These are phyloP conservation scores for Cucurbita argyrosperma DNA, from an alignment of 306 rosid species.

Conservation along the genomic window DNA sequence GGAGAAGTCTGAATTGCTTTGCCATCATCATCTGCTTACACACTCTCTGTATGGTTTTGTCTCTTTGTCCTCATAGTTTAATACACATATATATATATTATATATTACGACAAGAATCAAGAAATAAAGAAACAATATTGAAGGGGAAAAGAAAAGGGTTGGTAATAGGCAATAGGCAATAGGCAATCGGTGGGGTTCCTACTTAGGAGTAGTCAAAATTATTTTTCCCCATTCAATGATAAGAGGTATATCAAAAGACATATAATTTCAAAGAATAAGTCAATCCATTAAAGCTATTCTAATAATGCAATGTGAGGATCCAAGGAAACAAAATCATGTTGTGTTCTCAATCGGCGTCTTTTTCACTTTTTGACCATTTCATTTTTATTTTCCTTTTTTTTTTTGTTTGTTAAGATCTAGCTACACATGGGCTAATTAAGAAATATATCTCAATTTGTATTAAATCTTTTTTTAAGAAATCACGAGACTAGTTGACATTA, in stretches of 20 bases:
- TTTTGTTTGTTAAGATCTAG: too few species aligned
- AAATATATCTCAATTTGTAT: too few species aligned
- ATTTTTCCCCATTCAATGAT: background rate
- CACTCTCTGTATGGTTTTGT: background rate
- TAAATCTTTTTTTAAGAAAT: too few species aligned
- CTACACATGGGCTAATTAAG: too few species aligned
- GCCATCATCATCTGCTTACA: conserved; percentile 14
- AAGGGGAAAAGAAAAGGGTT: too few species aligned
- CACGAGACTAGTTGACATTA: too few species aligned
- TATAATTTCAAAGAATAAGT: conserved; percentile 5
- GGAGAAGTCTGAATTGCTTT: conserved; percentile 31
- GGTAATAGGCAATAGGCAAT: too few species aligned
- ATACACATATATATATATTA: too few species aligned
- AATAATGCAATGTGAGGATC: conserved; percentile 23
- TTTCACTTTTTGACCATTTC: conserved; percentile 7
- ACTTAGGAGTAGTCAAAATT: background rate
- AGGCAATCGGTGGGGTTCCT: background rate
- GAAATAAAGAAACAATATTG: too few species aligned
- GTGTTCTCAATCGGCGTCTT: conserved; percentile 11
- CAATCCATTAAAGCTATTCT: conserved; percentile 17
- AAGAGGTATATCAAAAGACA: background rate
- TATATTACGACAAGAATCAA: too few species aligned
- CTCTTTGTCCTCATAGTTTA: background rate
- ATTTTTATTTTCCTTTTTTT: background rate
- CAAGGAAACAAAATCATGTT: conserved; percentile 42